Evolutionary conservation across 2,329 filamentous ascomycete genomes (phyloP).

Genomic region (Epichloe brachyelytri): DNA sequence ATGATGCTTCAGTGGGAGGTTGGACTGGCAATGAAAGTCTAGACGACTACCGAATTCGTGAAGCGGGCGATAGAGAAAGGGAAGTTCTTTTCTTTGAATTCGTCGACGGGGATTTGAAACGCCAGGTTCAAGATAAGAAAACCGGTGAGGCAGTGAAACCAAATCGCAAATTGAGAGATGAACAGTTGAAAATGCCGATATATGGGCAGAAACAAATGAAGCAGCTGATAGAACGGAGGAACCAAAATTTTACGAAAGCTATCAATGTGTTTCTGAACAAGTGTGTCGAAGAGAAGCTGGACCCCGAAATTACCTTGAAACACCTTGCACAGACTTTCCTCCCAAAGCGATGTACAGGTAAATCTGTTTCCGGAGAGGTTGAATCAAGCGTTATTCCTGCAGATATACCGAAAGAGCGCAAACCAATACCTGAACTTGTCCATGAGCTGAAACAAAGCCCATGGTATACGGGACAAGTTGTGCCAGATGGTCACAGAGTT

Average conservation of each 20-base stretch:
- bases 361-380: slow-evolving; percentile 16
- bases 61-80: slow-evolving; percentile 23
- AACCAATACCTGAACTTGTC: slow-evolving; percentile 72
- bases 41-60: slow-evolving; percentile 12
- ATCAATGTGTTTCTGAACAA: slow-evolving; percentile 65
- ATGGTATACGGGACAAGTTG: slow-evolving; percentile 88
- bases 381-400: slow-evolving; percentile 42
- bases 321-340: slow-evolving; percentile 46
- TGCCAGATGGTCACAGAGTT: slow-evolving; percentile 81
- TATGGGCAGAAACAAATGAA: slow-evolving; percentile 90
- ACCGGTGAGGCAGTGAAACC: slow-evolving; percentile 61
- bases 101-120: slow-evolving; percentile 78
- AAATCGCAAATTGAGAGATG: slow-evolving; percentile 55
- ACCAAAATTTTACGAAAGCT: slow-evolving; percentile 67
- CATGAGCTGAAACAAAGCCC: slow-evolving; percentile 67
- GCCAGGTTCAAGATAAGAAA: slow-evolving; percentile 58
- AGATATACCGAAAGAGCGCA: slow-evolving; percentile 67
- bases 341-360: slow-evolving; percentile 41
- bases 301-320: slow-evolving; percentile 55
- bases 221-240: slow-evolving; percentile 76
- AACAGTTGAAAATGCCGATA: slow-evolving; percentile 81
- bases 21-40: slow-evolving; percentile 36
- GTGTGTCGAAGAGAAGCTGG: slow-evolving; percentile 49
- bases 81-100: slow-evolving; percentile 88
- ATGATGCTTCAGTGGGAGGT: slow-evolving; percentile 45